Evolutionary conservation across 106 monocot genomes (phyloP).

Genomic region (Chionographis japonica): DNA sequence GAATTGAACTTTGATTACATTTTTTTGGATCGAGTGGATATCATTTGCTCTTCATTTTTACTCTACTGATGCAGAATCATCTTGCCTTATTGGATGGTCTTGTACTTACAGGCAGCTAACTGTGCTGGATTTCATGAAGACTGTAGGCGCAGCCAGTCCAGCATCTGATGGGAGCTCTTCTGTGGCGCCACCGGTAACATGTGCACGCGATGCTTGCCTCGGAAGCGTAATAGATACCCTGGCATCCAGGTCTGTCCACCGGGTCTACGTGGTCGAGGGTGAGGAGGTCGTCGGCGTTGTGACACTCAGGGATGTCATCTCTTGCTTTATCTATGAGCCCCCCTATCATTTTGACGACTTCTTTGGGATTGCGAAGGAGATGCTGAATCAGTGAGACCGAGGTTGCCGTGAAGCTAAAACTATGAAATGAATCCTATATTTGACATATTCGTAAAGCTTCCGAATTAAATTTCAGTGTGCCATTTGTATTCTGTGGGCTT

Average conservation of each 20-base stretch:
- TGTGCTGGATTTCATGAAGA: slow-evolving; percentile 74
- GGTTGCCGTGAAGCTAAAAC: not conserved
- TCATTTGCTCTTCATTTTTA: not conserved
- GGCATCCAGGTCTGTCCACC: slow-evolving; percentile 50
- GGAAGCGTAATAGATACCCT: slow-evolving; percentile 70
- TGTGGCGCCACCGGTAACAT: slow-evolving; percentile 35
- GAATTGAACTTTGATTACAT: not conserved
- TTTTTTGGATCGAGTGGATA: not conserved
- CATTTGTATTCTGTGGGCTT: too few species aligned
- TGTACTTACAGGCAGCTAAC: slow-evolving; percentile 52
- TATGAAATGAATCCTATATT: not conserved
- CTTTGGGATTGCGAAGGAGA: slow-evolving; percentile 35
- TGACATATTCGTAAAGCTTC: too few species aligned
- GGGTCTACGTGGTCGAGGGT: slow-evolving; percentile 72
- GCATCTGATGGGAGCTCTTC: not conserved
- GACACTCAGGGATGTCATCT: slow-evolving; percentile 88
- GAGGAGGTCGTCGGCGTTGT: slow-evolving; percentile 71
- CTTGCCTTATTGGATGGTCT: not conserved
- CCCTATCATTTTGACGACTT: slow-evolving; percentile 59
- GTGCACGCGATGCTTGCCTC: slow-evolving; percentile 41
- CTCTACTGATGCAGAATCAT: too few species aligned
- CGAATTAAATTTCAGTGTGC: too few species aligned
- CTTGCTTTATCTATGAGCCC: slow-evolving; percentile 86
- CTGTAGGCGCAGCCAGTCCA: slow-evolving; percentile 13
- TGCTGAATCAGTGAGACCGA: slow-evolving; percentile 14